Percentiles rank a stretch among this genome's conserved stretches.
These are phyloP conservation scores for Dillenia suffruticosa DNA, from an alignment of 164 flowering plant species.

Conservation along the genomic window DNA sequence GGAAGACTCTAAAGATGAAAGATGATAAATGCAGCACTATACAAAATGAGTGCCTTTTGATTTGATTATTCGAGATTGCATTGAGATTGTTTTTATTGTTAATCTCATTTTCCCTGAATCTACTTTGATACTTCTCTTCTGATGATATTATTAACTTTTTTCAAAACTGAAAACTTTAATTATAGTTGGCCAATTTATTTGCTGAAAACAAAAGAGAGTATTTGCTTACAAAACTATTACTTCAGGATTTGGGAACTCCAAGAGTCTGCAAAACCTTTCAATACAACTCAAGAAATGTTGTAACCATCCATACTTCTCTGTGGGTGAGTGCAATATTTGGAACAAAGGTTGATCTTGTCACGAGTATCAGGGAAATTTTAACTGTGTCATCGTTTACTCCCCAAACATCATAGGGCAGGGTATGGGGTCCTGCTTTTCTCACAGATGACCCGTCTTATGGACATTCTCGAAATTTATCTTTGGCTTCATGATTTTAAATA, in stretches of 20 bases:
- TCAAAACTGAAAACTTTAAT: no score
- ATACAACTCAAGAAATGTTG: slow-evolving; percentile 99
- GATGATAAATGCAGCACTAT: no score
- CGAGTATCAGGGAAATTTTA: slow-evolving; percentile 97
- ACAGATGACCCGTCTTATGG: slow-evolving; percentile 91
- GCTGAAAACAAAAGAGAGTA: background rate
- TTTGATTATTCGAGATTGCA: no score
- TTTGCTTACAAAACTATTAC: no score
- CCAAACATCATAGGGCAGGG: slow-evolving; percentile 78
- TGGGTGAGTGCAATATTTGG: slow-evolving; percentile 68
- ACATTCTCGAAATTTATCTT: slow-evolving; percentile 80
- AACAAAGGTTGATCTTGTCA: slow-evolving; percentile 63
- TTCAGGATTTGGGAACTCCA: slow-evolving; percentile 85
- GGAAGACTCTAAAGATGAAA: no score
- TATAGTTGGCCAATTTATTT: background rate
- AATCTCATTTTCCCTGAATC: no score
- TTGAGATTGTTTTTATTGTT: no score
- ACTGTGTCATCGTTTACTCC: slow-evolving; percentile 94
- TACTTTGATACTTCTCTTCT: no score
- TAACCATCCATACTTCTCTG: slow-evolving; percentile 93
- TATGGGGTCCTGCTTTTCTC: slow-evolving; percentile 94
- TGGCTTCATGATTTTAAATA: slow-evolving; percentile 56
- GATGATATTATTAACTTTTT: no score
- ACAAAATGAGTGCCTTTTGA: no score
- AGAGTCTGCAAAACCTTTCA: slow-evolving; percentile 78